Conservation (phyloP, 768 basidiomycete genomes). For the Termitomyces sp. region DNA sequence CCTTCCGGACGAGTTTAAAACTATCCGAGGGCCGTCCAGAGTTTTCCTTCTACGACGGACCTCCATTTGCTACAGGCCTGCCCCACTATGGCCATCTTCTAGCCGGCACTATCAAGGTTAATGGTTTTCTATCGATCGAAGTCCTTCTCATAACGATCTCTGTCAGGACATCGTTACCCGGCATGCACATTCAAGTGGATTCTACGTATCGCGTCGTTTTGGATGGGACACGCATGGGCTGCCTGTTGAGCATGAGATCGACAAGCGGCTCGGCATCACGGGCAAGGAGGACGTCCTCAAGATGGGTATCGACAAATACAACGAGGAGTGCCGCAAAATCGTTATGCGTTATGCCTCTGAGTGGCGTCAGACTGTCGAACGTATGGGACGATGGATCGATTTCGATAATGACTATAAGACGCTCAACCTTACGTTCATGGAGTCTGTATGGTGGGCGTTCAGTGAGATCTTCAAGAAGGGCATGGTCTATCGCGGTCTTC, state of each 20-base stretch:
- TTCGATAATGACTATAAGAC: conserved; percentile 99
- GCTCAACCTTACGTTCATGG: conserved; percentile 90
- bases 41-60: conserved; percentile 95
- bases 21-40: conserved; percentile 87
- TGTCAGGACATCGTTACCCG: conserved; percentile 95
- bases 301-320: conserved; percentile 97
- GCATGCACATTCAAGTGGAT: conserved; percentile 89
- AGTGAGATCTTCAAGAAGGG: conserved; percentile 87
- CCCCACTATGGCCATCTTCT: conserved; percentile 96
- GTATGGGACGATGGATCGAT: conserved; percentile 99
- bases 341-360: conserved; percentile 96
- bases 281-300: conserved; percentile 89
- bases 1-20: conserved; percentile 91
- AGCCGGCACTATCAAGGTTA: conserved; percentile 88
- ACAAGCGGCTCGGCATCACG: conserved; percentile 91
- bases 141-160: neutral
- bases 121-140: neutral
- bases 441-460: conserved; percentile 99
- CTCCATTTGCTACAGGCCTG: conserved; percentile 94
- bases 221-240: conserved; percentile 99
- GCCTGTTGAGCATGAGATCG: conserved; percentile 98
- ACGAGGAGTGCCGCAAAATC: conserved; percentile 92
- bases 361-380: conserved; percentile 92
- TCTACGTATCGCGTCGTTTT: conserved; percentile 89
- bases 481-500: conserved; percentile 87